A percentile compares a stretch with the other conserved stretches of the same genome.
Conservation (phyloP, 176 grass and related monocot species). For the Sorghum bicolor region Sorghum_bicolor_NCBIv3 NC_012879.2:1554001-1554500, state of each 20-base stretch:
- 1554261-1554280: background rate
- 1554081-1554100: background rate
- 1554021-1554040: background rate
- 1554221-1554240: conserved; percentile 3
- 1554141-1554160: background rate
- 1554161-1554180: background rate
- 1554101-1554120: background rate
- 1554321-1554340: background rate
- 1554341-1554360: background rate
- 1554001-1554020: background rate
- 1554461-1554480: background rate
- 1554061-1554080: background rate
- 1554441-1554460: background rate
- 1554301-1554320: background rate
- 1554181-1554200: background rate
- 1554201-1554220: background rate
- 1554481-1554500: background rate
- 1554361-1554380: background rate
- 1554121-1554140: background rate
- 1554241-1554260: background rate
- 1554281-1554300: background rate
- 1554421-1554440: background rate
- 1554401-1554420: background rate
- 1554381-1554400: background rate
- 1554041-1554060: background rate